These are phyloP conservation scores for Pyronema domesticum DNA, from an alignment of 495 filamentous ascomycete species.

Conservation along the genomic window DNA sequence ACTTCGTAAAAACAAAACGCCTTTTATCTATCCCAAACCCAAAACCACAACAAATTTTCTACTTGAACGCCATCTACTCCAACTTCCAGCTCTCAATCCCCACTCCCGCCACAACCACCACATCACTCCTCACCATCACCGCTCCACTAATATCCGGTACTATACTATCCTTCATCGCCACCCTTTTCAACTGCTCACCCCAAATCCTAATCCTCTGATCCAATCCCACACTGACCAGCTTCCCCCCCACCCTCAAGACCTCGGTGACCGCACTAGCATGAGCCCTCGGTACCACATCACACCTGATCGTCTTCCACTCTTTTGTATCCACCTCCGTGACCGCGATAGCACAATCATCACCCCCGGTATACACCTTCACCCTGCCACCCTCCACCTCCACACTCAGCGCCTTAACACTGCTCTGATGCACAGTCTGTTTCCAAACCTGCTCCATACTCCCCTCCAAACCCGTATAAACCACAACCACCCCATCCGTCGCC, in stretches of 20 bases:
- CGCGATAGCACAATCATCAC: conserved; percentile 16
- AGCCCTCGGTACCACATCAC: conserved; percentile 40
- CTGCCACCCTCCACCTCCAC: neutral
- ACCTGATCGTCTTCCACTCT: neutral
- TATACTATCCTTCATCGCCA: conserved; percentile 34
- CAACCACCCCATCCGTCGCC: conserved; percentile 31
- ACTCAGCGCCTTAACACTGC: conserved; percentile 10
- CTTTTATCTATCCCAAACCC: no score
- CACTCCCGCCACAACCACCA: conserved; percentile 32
- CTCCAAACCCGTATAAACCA: conserved; percentile 23
- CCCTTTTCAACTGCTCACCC: conserved; percentile 28
- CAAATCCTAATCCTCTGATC: conserved; percentile 72
- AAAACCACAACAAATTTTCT: no score
- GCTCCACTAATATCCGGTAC: conserved; percentile 15
- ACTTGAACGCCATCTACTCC: neutral
- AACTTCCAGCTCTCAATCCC: conserved; percentile 33
- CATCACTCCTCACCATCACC: neutral
- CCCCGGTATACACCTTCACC: conserved; percentile 11
- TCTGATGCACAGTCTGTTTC: conserved; percentile 12
- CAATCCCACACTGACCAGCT: conserved; percentile 48
- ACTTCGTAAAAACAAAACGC: no score
- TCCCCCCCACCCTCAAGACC: conserved; percentile 31
- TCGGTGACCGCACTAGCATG: conserved; percentile 70
- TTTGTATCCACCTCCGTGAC: neutral
- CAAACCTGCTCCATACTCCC: neutral